Evolutionary conservation across 2,329 filamentous ascomycete species (phyloP).

Genomic region (Claviceps maximensis): DNA sequence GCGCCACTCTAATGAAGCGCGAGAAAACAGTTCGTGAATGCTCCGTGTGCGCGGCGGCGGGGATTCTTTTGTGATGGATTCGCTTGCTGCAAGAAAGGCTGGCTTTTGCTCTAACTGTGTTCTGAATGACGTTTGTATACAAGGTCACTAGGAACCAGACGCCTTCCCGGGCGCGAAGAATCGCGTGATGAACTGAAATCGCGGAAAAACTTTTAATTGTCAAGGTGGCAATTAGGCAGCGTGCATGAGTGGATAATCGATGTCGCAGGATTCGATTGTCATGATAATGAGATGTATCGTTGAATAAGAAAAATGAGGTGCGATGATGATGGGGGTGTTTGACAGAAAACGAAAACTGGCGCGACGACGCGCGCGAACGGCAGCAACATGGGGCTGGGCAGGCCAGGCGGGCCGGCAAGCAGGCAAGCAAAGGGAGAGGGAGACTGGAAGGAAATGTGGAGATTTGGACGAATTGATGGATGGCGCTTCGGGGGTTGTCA

Average conservation of each 20-base stretch:
- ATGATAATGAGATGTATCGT: neutral
- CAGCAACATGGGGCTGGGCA: neutral
- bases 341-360: neutral
- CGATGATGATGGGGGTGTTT: neutral
- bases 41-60: too few species aligned
- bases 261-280: neutral
- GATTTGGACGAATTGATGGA: neutral
- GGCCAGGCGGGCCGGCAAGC: too few species aligned
- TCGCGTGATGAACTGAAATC: neutral
- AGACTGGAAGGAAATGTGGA: neutral
- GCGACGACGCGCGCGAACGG: neutral
- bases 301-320: neutral
- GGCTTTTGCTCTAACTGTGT: neutral
- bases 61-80: too few species aligned
- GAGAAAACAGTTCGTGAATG: neutral
- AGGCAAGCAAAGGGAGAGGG: neutral
- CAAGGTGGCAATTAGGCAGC: neutral
- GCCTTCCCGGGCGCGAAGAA: neutral
- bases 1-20: neutral
- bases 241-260: neutral
- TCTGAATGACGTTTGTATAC: neutral
- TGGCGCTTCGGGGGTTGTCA: neutral
- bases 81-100: too few species aligned
- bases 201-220: neutral
- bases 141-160: neutral